Evolutionary conservation across 2,329 filamentous ascomycete species (phyloP), one percentile per base, ranked within the genome.

Genomic region (Ceratocystis papillata): DNA sequence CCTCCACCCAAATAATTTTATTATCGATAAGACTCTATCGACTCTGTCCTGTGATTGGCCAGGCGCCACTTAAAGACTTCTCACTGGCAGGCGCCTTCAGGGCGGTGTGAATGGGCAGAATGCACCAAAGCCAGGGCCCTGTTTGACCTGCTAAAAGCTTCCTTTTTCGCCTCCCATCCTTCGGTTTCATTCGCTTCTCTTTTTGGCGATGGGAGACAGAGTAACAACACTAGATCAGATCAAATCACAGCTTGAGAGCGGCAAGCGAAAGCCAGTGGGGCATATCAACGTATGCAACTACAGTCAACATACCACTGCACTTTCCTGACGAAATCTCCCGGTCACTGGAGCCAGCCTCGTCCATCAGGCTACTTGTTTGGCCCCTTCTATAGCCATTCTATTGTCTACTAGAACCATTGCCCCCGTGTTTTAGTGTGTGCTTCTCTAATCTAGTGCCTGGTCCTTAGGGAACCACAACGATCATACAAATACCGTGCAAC

Each of bases 101-200:
- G 45, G 65, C 65, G 65, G 65, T 66, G 46, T 63, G 17, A 2
- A 48, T 28, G 17, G 65, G 65, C 60, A 66, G n/a, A 66, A 63
- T 33, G n/a, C n/a, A 5, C 37, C 48, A 44, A 45, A 28, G 37
- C 20, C 50, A 30, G 12, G 33, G 8, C 53, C 22, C 44, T 41
- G n/a, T 22, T 50, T n/a, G 28, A 8, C 5, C 30, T 63, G 17
- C 30, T 17, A 17, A 30, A 0, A 25, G 15, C 55, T 12, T 59
- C 55, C 28, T 28, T 33, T 28, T n/a, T 45, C n/a, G 22, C 41
- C 12, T 15, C 22, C 25, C 46, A 33, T 62, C 60, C 41, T 45
- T 62, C 30, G 17, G 28, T 63, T 30, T 30, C 22, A 41, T 62
- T 33, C 30, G 22, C 53, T 59, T 20, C 53, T 59, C 15, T 37